Percentiles rank a stretch among this genome's conserved stretches.
These are phyloP conservation scores for Dendrocalamus latiflorus DNA, from an alignment of 202 grass and related monocot genomes.

Conservation along the genomic window DNA sequence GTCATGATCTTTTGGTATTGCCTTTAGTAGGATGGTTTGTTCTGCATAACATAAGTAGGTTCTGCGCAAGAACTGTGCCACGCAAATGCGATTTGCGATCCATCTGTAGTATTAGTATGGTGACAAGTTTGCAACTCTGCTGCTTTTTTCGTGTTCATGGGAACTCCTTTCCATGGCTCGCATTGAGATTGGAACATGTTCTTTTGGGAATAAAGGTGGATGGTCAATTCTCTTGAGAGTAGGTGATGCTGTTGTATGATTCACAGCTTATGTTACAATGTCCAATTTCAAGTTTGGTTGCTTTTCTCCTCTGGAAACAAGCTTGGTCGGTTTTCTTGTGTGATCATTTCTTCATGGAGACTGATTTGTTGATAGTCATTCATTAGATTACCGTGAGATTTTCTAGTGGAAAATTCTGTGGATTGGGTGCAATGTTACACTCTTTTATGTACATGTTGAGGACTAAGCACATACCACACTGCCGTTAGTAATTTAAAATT, in stretches of 20 bases:
- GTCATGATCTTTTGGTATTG: constrained; percentile 1
- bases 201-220: constrained; percentile 36
- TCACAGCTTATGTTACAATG: constrained; percentile 6
- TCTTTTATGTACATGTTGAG: background rate
- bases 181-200: constrained; percentile 27
- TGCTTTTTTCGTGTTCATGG: background rate
- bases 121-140: constrained; percentile 6
- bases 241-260: background rate
- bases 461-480: background rate
- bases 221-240: background rate
- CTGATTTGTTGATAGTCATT: background rate
- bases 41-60: constrained; percentile 25
- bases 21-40: constrained; percentile 11
- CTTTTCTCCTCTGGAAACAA: background rate
- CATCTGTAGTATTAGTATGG: constrained; percentile 14
- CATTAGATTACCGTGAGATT: background rate
- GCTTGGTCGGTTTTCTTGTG: background rate
- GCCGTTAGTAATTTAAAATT: background rate
- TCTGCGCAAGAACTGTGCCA: background rate
- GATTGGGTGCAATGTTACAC: background rate
- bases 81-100: constrained; percentile 2
- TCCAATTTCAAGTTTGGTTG: background rate
- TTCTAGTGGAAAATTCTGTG: background rate
- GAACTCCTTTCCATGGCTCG: background rate
- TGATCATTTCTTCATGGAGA: background rate